Evolutionary conservation across 2,329 filamentous ascomycete genomes (phyloP).

Genomic region (Scedosporium aurantiacum): DNA sequence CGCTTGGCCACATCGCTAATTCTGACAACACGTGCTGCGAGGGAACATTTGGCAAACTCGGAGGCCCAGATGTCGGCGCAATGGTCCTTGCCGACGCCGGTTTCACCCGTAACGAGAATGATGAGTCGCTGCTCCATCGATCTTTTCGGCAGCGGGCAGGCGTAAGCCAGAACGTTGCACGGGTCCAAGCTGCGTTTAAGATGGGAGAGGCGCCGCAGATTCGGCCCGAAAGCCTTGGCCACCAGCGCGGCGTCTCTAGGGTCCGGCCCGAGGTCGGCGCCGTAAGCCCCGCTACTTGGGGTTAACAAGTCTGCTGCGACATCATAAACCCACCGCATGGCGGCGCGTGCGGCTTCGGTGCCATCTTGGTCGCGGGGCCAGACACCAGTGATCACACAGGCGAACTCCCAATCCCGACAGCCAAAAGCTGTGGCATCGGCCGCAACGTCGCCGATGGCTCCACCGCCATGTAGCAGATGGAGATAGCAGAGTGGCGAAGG

Average conservation of each 20-base stretch:
- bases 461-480: slow-evolving; percentile 50
- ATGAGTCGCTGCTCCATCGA: slow-evolving; percentile 32
- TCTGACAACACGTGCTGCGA: slow-evolving; percentile 33
- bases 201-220: slow-evolving; percentile 32
- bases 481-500: slow-evolving; percentile 48
- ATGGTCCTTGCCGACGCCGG: slow-evolving; percentile 48
- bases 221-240: slow-evolving; percentile 44
- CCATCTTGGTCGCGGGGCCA: slow-evolving; percentile 45
- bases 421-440: slow-evolving; percentile 45
- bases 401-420: slow-evolving; percentile 52
- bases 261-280: slow-evolving; percentile 53
- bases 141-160: slow-evolving; percentile 39
- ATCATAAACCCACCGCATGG: slow-evolving; percentile 45
- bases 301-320: slow-evolving; percentile 35
- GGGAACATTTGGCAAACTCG: slow-evolving; percentile 20
- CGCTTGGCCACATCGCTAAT: slow-evolving; percentile 48
- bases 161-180: slow-evolving; percentile 36
- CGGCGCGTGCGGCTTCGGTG: slow-evolving; percentile 24
- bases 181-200: slow-evolving; percentile 42
- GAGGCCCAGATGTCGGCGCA: slow-evolving; percentile 43
- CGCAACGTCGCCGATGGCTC: slow-evolving; percentile 32
- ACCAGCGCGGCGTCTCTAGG: slow-evolving; percentile 43
- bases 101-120: slow-evolving; percentile 45
- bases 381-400: slow-evolving; percentile 52
- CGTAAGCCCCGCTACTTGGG: slow-evolving; percentile 39